A percentile compares a stretch with the other conserved stretches of the same genome.
Conservation (phyloP, 371 early-diverging fungal genomes). For the Saksenaea vasiformis region DNA sequence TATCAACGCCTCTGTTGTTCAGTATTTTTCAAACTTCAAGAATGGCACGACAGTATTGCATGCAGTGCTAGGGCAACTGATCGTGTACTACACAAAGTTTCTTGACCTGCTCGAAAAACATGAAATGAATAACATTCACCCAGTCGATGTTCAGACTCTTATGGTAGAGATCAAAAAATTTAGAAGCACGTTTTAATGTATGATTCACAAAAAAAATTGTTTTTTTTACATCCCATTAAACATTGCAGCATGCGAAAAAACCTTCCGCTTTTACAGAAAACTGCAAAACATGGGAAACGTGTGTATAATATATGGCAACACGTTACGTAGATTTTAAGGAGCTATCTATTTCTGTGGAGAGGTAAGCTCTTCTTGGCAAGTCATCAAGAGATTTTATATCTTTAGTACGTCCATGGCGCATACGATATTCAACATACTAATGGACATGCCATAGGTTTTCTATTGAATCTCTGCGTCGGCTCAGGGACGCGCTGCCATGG, state of each 20-base stretch:
- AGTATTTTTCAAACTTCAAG: slow-evolving; percentile 89
- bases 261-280: neutral
- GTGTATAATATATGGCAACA: too few species aligned
- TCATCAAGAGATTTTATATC: too few species aligned
- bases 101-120: slow-evolving; percentile 74
- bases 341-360: too few species aligned
- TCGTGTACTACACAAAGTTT: slow-evolving; percentile 88
- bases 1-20: slow-evolving; percentile 82
- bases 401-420: too few species aligned
- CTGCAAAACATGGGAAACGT: too few species aligned
- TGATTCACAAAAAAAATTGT: neutral
- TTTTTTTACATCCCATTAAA: neutral
- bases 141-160: slow-evolving; percentile 87
- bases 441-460: too few species aligned
- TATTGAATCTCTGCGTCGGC: too few species aligned
- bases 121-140: slow-evolving; percentile 63
- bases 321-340: too few species aligned
- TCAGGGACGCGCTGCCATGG: too few species aligned
- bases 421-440: too few species aligned
- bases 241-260: neutral
- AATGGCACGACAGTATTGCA: slow-evolving; percentile 90
- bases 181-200: slow-evolving; percentile 67
- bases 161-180: slow-evolving; percentile 93
- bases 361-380: too few species aligned
- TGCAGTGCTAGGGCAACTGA: slow-evolving; percentile 79